phyloP scores from a whole-genome alignment of 2,329 filamentous ascomycete species.

The Hypoxylon sp. region DNA sequence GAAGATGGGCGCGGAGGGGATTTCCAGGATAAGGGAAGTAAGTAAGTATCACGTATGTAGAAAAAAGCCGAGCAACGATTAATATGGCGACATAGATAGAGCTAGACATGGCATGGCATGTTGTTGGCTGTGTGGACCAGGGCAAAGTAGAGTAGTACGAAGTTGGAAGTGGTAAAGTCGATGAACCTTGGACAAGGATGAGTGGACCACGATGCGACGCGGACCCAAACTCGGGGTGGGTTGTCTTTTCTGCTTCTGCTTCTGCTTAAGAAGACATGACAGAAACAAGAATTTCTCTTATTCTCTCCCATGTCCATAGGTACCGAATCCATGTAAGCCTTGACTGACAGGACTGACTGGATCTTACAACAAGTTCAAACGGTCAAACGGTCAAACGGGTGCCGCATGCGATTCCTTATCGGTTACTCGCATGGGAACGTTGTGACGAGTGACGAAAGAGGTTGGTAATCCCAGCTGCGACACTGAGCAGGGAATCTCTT shows the following conservation, averaged over 20 bases:
- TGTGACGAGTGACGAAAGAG: conserved; percentile 21
- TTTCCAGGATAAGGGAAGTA: conserved; percentile 13
- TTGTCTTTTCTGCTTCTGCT: conserved; percentile 29
- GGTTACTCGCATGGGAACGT: neutral
- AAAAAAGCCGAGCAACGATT: too few species aligned
- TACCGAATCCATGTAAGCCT: too few species aligned
- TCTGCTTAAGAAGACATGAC: conserved; percentile 7
- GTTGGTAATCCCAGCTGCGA: conserved; percentile 13
- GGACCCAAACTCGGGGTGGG: conserved; percentile 20
- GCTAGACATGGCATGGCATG: conserved; percentile 10
- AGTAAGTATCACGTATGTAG: too few species aligned
- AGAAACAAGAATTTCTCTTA: conserved; percentile 29
- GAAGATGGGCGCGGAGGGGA: conserved; percentile 1
- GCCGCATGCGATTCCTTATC: conserved; percentile 20
- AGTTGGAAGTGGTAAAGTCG: too few species aligned
- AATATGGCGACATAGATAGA: too few species aligned
- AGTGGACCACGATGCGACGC: conserved; percentile 25
- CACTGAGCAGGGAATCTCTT: conserved; percentile 5
- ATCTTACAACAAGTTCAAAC: neutral
- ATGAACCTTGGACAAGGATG: conserved; percentile 18
- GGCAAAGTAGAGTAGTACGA: conserved; percentile 7
- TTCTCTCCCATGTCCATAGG: conserved; percentile 6
- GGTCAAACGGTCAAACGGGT: neutral
- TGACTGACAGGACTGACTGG: too few species aligned
- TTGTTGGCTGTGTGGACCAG: conserved; percentile 15